Base-by-base conservation (phyloP, 2,329 filamentous ascomycete species). In the Arthroderma sp. region DNA sequence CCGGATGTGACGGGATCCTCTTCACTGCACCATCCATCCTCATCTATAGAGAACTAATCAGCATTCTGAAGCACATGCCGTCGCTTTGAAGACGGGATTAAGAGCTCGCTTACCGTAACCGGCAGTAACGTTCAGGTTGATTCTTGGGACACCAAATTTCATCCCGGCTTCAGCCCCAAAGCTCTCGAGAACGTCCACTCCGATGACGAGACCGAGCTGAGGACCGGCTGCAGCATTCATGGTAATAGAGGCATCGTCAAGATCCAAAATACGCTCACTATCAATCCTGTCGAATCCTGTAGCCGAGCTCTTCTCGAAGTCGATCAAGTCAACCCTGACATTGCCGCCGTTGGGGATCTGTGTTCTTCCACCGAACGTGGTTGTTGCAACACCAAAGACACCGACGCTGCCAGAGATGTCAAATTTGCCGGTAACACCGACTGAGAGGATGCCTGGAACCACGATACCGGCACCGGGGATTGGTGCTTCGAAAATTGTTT, bases 381-480 rank as follows among this genome's bases (percentile, higher is more conserved):
- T 49, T 6, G 45, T 56, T 9, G 48, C 52, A 6, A 40, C 50
- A 4, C 57, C 55, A 1, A 39, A 43, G 28, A 59, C 41, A 6
- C 38, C 44, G 3, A 51, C 34, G 28, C 47, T 50, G 9, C 53
- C 48, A 1, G 51, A 50, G 29, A 58, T 49, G 33, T 54, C 48
- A 28, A 59, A 58, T 15, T 48, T 46, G 5, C 54, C 28, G 15
- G 49, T 53, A 10, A 54, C 51, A 2, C 58, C 58, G 28, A 60
- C 34, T 7, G 51, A 53, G 31, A 60, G 51, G 15, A 60, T 52
- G 1, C 44, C 43, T 4, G 50, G 46, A 10, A 60, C 42, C 4
- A 48, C 45, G 22, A 59, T 49, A 1, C 58, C 58, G 8, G 52
- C 53, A 4, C 48, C 46, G 2, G 58, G 58, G 30, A 60, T 51